Evolutionary conservation across 805 yeast genomes (phyloP), one percentile per base, ranked within the genome.

Genomic region (Candida sanyiensis): DNA sequence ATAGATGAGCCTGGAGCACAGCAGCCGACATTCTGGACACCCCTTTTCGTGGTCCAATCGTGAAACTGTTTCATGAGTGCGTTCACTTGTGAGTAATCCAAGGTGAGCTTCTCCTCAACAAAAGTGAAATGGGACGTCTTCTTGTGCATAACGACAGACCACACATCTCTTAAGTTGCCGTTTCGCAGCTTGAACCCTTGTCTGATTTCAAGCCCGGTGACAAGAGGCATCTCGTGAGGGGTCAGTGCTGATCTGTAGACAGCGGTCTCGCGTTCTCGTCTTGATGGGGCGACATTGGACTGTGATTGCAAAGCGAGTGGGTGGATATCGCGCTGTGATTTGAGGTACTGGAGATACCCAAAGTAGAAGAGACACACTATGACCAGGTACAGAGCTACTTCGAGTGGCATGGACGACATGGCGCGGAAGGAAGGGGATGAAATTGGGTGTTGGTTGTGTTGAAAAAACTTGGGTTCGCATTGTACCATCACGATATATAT

Each of bases 141-240:
- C 15, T 56, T 52, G 25, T 56, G 54, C 57, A 63, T 53, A 9
- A 72, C 69, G 11, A 78, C 61, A 38, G 68, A 73, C 89, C 93
- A 85, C 4, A 85, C 55, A 62, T 86, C 96, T 45, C 73, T 70
- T 42, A 86, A 56, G 48, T 75, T 79, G 3, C 96, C 96, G 56
- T 83, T 81, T 49, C 95, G 67, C 17, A 82, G 54, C 46, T 72
- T 73, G 56, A 80, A 83, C 25, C 75, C 78, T 19, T 72, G 67
- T 30, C 85, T 69, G 18, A 88, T 71, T 33, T 76, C 75, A 39
- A 84, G 61, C 0, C 94, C 94, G 3, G 83, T 72, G 17, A 80
- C 67, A 40, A 88, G 65, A 1, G 84, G 81, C 42, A 74, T 56
- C 5, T 86, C 84, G 54, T 75, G 78, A 17, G 89, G 93, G 23